Conservation (phyloP, 495 filamentous ascomycete species). For the Recurvomyces mirabilis region DNA sequence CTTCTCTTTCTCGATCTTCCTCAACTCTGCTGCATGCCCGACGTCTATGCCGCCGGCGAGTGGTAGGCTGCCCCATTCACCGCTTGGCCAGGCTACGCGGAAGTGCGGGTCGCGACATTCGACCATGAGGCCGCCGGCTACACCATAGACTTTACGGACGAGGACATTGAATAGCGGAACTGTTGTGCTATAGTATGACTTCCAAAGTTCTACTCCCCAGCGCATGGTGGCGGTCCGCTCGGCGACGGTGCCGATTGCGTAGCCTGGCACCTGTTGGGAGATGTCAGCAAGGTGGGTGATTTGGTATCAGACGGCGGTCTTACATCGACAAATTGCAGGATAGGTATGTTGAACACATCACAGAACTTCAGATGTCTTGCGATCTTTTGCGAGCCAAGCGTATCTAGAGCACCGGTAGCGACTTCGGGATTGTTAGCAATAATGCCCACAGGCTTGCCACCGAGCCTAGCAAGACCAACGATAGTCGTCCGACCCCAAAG, state of each 20-base stretch:
- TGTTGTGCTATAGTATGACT: slow-evolving; percentile 49
- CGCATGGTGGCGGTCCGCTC: slow-evolving; percentile 53
- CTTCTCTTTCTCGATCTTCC: slow-evolving; percentile 40
- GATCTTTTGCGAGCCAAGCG: slow-evolving; percentile 48
- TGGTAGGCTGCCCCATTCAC: slow-evolving; percentile 49
- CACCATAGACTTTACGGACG: slow-evolving; percentile 46
- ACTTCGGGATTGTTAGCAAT: slow-evolving; percentile 49
- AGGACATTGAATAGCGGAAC: slow-evolving; percentile 50
- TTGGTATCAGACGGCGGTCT: neutral
- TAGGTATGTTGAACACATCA: slow-evolving; percentile 52
- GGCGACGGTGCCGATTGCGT: slow-evolving; percentile 50
- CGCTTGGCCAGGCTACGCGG: slow-evolving; percentile 49
- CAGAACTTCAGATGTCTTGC: slow-evolving; percentile 48
- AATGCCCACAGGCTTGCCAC: slow-evolving; percentile 45
- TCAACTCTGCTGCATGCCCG: slow-evolving; percentile 46
- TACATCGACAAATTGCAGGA: slow-evolving; percentile 50
- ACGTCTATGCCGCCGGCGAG: slow-evolving; percentile 54
- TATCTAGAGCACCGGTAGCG: slow-evolving; percentile 49
- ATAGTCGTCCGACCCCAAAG: slow-evolving; percentile 53
- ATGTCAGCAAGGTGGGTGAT: neutral
- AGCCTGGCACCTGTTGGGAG: slow-evolving; percentile 33
- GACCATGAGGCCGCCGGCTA: slow-evolving; percentile 52
- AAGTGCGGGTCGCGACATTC: slow-evolving; percentile 47
- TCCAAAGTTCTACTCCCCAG: slow-evolving; percentile 47
- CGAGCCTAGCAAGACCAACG: slow-evolving; percentile 45